Evolutionary conservation across 768 basidiomycete genomes (phyloP).

Genomic region (Leucocoprinus leucothites): DNA sequence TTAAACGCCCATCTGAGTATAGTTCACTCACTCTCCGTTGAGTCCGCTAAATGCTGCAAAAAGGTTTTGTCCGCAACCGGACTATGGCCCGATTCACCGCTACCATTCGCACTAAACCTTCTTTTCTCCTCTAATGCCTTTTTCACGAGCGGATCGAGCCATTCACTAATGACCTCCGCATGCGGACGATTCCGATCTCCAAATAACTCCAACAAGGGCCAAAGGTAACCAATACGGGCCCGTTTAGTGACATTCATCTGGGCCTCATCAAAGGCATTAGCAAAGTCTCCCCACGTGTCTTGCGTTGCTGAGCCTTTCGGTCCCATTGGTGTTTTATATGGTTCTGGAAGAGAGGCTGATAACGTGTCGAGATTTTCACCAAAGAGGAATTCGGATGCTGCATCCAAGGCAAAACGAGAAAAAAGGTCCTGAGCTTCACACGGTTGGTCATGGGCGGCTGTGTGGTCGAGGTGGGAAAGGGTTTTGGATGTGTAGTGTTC

Average conservation of each 20-base stretch:
- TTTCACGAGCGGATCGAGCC: conserved; percentile 63
- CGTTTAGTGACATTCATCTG: conserved; percentile 51
- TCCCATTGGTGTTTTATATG: conserved; percentile 42
- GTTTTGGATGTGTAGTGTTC: conserved; percentile 50
- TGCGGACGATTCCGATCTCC: conserved; percentile 48
- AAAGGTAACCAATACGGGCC: conserved; percentile 51
- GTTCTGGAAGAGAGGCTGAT: conserved; percentile 46
- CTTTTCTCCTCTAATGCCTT: conserved; percentile 47
- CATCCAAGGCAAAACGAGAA: conserved; percentile 65
- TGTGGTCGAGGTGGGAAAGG: conserved; percentile 41
- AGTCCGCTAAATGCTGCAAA: conserved; percentile 62
- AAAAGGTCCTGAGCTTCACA: conserved; percentile 69
- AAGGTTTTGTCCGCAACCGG: conserved; percentile 56
- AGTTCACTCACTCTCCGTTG: conserved; percentile 52
- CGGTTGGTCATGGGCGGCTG: conserved; percentile 35
- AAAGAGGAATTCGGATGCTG: conserved; percentile 73
- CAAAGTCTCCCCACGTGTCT: conserved; percentile 62
- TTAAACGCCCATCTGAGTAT: not conserved
- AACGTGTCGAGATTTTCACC: conserved; percentile 63
- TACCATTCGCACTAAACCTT: conserved; percentile 27
- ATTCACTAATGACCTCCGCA: conserved; percentile 48
- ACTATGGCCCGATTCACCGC: conserved; percentile 13
- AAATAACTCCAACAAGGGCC: conserved; percentile 61
- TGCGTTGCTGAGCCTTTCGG: conserved; percentile 59
- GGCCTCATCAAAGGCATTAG: conserved; percentile 53